Conservation (phyloP, 805 yeast species). For the Metschnikowia drakensbergensis region DNA sequence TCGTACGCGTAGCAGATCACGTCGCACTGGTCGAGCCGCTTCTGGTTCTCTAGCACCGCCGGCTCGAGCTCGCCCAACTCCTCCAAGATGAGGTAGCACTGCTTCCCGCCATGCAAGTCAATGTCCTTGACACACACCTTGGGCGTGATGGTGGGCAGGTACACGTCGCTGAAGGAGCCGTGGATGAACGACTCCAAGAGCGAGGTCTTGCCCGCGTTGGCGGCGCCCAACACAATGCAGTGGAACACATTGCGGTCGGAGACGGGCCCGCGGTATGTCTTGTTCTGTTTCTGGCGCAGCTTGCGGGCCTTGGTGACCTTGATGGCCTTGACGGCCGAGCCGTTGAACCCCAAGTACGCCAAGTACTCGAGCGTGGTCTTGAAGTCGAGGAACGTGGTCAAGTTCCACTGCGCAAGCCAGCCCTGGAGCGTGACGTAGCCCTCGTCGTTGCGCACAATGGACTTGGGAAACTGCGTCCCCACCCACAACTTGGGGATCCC, state of each 20-base stretch:
- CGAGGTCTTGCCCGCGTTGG: slow-evolving; percentile 84
- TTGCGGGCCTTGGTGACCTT: slow-evolving; percentile 81
- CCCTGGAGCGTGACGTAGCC: slow-evolving; percentile 93
- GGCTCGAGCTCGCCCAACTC: slow-evolving; percentile 86
- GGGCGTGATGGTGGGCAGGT: slow-evolving; percentile 80
- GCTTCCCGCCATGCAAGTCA: slow-evolving; percentile 92
- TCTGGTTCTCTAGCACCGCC: slow-evolving; percentile 69
- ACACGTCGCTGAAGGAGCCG: slow-evolving; percentile 62
- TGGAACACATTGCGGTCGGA: slow-evolving; percentile 87
- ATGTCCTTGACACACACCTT: slow-evolving; percentile 86
- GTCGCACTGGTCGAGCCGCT: slow-evolving; percentile 78
- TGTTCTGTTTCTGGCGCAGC: slow-evolving; percentile 61
- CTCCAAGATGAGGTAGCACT: slow-evolving; percentile 85
- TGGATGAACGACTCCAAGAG: slow-evolving; percentile 77
- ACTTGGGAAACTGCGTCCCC: slow-evolving; percentile 77
- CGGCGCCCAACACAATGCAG: slow-evolving; percentile 82
- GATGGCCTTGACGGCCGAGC: slow-evolving; percentile 42
- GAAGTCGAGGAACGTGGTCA: slow-evolving; percentile 86
- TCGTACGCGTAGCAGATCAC: slow-evolving; percentile 88
- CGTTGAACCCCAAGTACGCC: slow-evolving; percentile 85
- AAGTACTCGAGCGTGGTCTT: slow-evolving; percentile 81
- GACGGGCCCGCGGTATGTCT: slow-evolving; percentile 60
- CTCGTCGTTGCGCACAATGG: slow-evolving; percentile 85
- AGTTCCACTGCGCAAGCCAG: slow-evolving; percentile 98
- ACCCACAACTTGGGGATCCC: slow-evolving; percentile 88